These are phyloP conservation scores for Monilinia vaccinii-corymbosi DNA, from an alignment of 2,329 filamentous ascomycete species.

Conservation along the genomic window DNA sequence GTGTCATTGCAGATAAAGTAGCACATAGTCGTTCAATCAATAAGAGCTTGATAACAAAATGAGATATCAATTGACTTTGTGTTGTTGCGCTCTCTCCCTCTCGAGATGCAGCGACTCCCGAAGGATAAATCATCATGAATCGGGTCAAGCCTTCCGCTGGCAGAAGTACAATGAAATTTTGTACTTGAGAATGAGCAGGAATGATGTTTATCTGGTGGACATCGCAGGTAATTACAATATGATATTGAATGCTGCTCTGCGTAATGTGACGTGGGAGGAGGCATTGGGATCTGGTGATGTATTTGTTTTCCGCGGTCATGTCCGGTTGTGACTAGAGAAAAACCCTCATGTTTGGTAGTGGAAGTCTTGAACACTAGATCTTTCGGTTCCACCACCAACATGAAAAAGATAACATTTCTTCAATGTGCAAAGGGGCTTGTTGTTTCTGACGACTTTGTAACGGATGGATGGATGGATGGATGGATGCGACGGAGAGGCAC, in stretches of 20 bases:
- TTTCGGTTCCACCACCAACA: not conserved
- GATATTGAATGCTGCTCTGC: conserved; percentile 11
- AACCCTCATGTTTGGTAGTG: conserved; percentile 23
- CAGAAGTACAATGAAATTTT: conserved; percentile 1
- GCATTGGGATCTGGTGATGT: conserved; percentile 23
- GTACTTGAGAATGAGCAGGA: not conserved
- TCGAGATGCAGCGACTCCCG: conserved; percentile 12
- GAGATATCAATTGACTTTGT: conserved; percentile 17
- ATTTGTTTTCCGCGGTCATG: conserved; percentile 17
- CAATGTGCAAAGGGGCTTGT: not conserved
- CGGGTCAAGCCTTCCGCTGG: not conserved
- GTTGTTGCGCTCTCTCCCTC: conserved; percentile 16
- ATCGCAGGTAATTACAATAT: conserved; percentile 16
- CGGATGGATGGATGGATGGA: conserved; percentile 4
- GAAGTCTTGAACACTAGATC: conserved; percentile 16
- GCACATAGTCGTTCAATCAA: conserved; percentile 21
- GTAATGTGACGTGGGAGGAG: conserved; percentile 24
- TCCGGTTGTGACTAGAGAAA: conserved; percentile 24
- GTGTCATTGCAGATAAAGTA: conserved; percentile 29
- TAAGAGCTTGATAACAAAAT: conserved; percentile 21
- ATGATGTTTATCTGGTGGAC: conserved; percentile 14
- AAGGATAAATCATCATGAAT: not conserved
- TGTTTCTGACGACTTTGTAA: conserved; percentile 5
- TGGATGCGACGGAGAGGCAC: conserved; percentile 7
- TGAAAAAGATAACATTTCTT: not conserved